Conservation (phyloP, 129 eudicot species). For the Rutidosis leptorrhynchoides region DNA sequence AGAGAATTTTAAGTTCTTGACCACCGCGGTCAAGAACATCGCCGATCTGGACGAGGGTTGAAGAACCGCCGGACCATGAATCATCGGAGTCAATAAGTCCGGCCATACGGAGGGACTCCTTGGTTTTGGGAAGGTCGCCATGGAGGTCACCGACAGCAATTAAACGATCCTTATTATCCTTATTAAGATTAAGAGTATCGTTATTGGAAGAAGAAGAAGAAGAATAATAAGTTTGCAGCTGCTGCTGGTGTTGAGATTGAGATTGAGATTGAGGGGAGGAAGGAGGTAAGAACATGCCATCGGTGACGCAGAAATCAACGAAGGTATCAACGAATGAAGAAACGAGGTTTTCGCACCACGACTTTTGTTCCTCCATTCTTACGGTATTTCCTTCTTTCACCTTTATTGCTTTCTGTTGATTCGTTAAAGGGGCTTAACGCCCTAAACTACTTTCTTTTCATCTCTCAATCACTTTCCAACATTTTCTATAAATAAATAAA, state of each 20-base stretch:
- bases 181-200: too few species aligned
- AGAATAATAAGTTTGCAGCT: neutral
- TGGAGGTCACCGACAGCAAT: constrained; percentile 93
- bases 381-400: neutral
- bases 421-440: neutral
- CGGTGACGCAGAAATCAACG: constrained; percentile 73
- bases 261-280: constrained; percentile 42
- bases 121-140: constrained; percentile 72
- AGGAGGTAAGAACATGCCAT: constrained; percentile 56
- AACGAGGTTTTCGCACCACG: constrained; percentile 40
- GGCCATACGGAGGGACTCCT: constrained; percentile 65
- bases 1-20: constrained; percentile 61
- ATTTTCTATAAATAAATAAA: too few species aligned
- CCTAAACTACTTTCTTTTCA: too few species aligned
- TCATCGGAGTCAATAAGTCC: constrained; percentile 55
- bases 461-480: too few species aligned
- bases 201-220: too few species aligned
- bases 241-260: neutral
- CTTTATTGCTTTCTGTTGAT: neutral
- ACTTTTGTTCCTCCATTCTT: neutral
- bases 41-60: constrained; percentile 87
- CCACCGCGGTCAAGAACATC: constrained; percentile 91
- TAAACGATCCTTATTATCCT: constrained; percentile 39
- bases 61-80: constrained; percentile 71
- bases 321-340: constrained; percentile 86